phyloP scores from a whole-genome alignment of 208 protist genomes.

The Tritrichomonas foetus region DNA sequence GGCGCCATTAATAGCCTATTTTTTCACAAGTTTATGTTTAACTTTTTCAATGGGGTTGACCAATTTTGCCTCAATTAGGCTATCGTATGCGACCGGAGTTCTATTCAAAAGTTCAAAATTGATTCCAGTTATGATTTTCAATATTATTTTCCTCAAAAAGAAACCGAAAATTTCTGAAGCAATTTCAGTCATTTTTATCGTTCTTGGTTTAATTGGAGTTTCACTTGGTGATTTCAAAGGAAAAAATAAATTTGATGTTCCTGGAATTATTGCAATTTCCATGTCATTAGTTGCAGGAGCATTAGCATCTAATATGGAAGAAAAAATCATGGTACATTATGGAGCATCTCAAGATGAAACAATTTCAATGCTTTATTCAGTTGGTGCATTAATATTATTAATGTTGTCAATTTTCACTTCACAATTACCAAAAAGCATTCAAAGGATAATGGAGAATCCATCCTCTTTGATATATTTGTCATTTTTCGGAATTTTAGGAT shows the following conservation, averaged over 20 bases:
- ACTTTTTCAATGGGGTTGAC: background rate
- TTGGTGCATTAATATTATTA: background rate
- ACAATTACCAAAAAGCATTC: background rate
- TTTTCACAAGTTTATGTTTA: background rate
- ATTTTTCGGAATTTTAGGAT: background rate
- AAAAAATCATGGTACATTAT: background rate
- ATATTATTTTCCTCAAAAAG: background rate
- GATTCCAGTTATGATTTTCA: background rate
- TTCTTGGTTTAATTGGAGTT: background rate
- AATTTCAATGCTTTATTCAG: background rate
- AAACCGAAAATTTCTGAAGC: background rate
- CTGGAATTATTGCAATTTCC: background rate
- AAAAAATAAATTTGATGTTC: background rate
- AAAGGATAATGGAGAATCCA: background rate
- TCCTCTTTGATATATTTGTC: background rate
- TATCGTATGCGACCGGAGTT: background rate
- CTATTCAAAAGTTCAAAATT: background rate
- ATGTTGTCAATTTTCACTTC: background rate
- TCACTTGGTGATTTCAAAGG: background rate
- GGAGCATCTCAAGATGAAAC: background rate
- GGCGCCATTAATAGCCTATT: background rate
- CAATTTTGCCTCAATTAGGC: background rate
- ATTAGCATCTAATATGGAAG: background rate
- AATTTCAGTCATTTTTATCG: background rate
- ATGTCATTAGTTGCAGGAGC: background rate